Conservation (phyloP, 768 basidiomycete genomes). For the Boletus huronensis region DNA sequence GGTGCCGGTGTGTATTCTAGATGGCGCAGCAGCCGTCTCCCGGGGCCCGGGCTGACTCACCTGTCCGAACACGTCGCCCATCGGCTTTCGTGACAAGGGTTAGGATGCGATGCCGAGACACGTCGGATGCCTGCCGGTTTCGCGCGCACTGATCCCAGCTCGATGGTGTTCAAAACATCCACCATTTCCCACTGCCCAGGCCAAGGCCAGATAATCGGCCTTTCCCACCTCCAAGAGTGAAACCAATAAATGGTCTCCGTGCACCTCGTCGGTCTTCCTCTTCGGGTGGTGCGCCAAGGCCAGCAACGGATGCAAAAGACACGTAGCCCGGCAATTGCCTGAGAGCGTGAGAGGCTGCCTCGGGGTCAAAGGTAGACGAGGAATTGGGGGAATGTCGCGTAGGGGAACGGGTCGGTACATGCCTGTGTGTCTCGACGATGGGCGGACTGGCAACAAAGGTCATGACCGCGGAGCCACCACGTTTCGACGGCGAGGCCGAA, state of each 20-base stretch:
- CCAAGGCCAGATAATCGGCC: slow-evolving; percentile 24
- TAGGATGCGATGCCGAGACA: slow-evolving; percentile 10
- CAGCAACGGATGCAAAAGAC: slow-evolving; percentile 64
- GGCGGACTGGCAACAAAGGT: slow-evolving; percentile 22
- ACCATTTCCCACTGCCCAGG: slow-evolving; percentile 32
- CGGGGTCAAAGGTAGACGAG: slow-evolving; percentile 55
- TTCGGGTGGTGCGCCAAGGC: slow-evolving; percentile 58
- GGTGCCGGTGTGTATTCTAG: slow-evolving; percentile 2
- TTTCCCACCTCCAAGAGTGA: slow-evolving; percentile 17
- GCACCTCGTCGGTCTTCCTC: slow-evolving; percentile 35
- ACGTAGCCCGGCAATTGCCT: slow-evolving; percentile 60
- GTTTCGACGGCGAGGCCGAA: slow-evolving; percentile 30
- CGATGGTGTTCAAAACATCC: slow-evolving; percentile 24
- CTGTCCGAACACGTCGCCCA: slow-evolving; percentile 7
- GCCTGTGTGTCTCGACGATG: slow-evolving; percentile 9
- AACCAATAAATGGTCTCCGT: slow-evolving; percentile 15
- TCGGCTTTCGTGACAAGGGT: slow-evolving; percentile 1
- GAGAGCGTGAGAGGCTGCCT: slow-evolving; percentile 56
- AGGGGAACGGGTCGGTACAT: slow-evolving; percentile 9
- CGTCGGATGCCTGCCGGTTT: slow-evolving; percentile 6
- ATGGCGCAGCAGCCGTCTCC: slow-evolving; percentile 2
- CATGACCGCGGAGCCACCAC: slow-evolving; percentile 20
- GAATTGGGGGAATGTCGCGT: slow-evolving; percentile 11
- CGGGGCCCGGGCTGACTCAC: slow-evolving; percentile 25
- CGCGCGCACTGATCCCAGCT: background rate